Evolutionary conservation across 2,329 filamentous ascomycete genomes (phyloP).

Genomic region (Endoconidiophora laricicola): DNA sequence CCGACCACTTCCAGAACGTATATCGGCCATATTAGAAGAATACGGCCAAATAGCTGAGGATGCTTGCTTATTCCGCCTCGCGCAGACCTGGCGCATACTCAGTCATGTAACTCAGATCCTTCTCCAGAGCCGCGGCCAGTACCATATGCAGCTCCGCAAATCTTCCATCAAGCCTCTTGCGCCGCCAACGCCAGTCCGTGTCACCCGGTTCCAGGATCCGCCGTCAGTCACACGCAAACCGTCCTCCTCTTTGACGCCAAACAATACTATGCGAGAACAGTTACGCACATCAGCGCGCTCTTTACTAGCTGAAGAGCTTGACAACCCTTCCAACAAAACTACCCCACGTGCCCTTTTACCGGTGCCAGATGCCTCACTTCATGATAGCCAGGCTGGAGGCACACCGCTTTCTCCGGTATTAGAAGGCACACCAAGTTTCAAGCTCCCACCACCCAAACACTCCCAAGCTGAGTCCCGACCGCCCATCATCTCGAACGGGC

Average conservation of each 20-base stretch:
- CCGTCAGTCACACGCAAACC: background rate
- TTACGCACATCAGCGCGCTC: conserved; percentile 22
- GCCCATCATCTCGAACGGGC: conserved; percentile 32
- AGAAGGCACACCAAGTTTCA: conserved; percentile 32
- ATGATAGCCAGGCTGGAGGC: conserved; percentile 16
- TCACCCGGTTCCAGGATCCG: background rate
- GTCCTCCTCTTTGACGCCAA: background rate
- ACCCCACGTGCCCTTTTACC: conserved; percentile 40
- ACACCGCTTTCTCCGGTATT: conserved; percentile 30
- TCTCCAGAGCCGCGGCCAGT: conserved; percentile 36
- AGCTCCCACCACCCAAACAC: no score
- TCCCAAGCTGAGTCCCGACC: no score
- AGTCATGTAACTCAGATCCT: conserved; percentile 39
- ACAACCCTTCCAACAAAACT: conserved; percentile 45
- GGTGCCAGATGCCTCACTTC: conserved; percentile 22
- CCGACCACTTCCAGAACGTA: conserved; percentile 27
- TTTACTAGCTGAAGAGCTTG: conserved; percentile 37
- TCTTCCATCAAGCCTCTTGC: background rate
- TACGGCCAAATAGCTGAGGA: conserved; percentile 42
- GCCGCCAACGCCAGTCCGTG: conserved; percentile 5
- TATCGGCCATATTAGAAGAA: conserved; percentile 34
- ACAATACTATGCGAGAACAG: background rate
- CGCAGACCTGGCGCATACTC: conserved; percentile 47
- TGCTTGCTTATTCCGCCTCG: conserved; percentile 39
- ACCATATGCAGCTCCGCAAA: conserved; percentile 34